Percentiles rank a stretch among this genome's conserved stretches.
Evolutionary conservation across 2,329 filamentous ascomycete species (phyloP).

Genomic region (Fusarium brevicatenulatum): DNA sequence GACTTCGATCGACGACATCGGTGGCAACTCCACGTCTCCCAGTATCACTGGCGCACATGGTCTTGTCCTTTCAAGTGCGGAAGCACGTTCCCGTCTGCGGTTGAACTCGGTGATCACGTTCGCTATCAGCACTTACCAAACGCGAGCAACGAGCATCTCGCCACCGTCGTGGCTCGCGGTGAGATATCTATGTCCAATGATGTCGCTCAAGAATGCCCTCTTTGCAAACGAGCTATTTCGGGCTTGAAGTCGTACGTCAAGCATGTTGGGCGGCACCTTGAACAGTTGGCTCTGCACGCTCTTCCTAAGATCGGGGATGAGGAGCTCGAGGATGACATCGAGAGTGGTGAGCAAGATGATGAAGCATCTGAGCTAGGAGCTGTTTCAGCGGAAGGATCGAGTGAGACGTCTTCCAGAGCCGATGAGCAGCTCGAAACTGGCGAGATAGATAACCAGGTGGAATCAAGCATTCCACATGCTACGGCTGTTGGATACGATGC

Average conservation of each 20-base stretch:
- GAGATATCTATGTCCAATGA: not conserved
- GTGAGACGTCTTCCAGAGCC: not conserved
- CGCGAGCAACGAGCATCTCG: accelerated
- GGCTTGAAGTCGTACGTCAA: not conserved
- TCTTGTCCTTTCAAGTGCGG: conserved; percentile 30
- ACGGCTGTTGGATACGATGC: accelerated
- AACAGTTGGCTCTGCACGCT: not conserved
- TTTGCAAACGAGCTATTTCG: not conserved
- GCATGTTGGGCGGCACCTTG: not conserved
- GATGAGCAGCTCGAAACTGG: accelerated
- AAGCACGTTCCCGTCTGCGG: accelerated
- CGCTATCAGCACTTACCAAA: not conserved
- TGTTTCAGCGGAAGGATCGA: too few relatives aligned
- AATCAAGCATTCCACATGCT: accelerated
- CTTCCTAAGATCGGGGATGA: not conserved
- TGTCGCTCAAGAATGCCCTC: not conserved
- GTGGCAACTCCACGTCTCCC: conserved; percentile 41
- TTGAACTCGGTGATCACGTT: accelerated
- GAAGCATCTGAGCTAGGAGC: accelerated
- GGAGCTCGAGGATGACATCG: not conserved
- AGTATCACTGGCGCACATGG: conserved; percentile 43
- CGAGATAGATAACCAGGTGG: accelerated
- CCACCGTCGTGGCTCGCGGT: accelerated
- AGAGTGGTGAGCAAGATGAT: not conserved
- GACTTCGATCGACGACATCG: conserved; percentile 35